These are phyloP conservation scores for Brasenia schreberi DNA, from an alignment of 164 flowering plant genomes.

Conservation along the genomic window DNA sequence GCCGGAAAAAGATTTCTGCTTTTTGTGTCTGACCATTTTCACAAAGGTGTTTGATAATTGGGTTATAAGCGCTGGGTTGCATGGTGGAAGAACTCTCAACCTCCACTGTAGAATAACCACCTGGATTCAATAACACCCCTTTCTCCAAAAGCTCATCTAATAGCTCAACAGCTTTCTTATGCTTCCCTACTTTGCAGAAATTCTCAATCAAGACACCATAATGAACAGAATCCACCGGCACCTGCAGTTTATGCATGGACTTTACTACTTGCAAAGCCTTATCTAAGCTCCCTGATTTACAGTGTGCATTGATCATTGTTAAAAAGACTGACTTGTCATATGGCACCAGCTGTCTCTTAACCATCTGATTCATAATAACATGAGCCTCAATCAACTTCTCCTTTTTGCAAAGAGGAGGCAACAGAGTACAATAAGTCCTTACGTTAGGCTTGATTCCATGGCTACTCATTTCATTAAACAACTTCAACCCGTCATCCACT, in stretches of 20 bases:
- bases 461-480: slow-evolving; percentile 66
- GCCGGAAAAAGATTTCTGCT: not conserved
- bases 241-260: slow-evolving; percentile 56
- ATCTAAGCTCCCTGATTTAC: slow-evolving; percentile 48
- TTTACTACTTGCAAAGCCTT: slow-evolving; percentile 70
- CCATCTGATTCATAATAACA: slow-evolving; percentile 55
- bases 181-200: slow-evolving; percentile 45
- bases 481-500: slow-evolving; percentile 60
- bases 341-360: slow-evolving; percentile 40
- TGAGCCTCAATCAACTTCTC: slow-evolving; percentile 64
- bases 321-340: slow-evolving; percentile 60
- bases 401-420: slow-evolving; percentile 80
- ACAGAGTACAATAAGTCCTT: slow-evolving; percentile 50
- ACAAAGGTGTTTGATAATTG: not conserved
- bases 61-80: not conserved
- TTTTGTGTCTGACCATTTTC: not conserved
- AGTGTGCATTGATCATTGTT: slow-evolving; percentile 44
- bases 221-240: slow-evolving; percentile 79
- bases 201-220: slow-evolving; percentile 76
- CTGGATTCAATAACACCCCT: slow-evolving; percentile 49
- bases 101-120: slow-evolving; percentile 46
- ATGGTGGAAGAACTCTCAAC: not conserved
- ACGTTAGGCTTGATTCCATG: slow-evolving; percentile 55
- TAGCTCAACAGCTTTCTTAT: slow-evolving; percentile 52
- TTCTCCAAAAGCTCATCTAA: slow-evolving; percentile 69